Conservation (phyloP, 805 yeast species). For the Kodamaea leandrae region DNA sequence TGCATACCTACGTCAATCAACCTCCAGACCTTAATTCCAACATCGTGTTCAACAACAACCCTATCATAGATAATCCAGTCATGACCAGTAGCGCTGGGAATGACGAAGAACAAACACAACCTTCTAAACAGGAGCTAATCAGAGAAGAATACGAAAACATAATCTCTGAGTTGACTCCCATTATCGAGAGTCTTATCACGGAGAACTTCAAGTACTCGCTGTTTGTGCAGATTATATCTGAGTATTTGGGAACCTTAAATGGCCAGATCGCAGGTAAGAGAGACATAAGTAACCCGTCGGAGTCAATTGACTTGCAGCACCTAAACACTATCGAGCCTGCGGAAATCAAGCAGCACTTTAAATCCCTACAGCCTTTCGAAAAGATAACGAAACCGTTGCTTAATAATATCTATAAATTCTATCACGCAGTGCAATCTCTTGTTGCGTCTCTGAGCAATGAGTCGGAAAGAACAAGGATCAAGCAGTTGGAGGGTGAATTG, state of each 20-base stretch:
- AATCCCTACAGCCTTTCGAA: constrained; percentile 38
- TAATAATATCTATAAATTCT: constrained; percentile 32
- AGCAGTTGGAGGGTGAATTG: constrained; percentile 31
- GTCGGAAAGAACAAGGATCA: constrained; percentile 10
- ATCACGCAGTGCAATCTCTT: constrained; percentile 25
- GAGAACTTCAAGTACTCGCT: constrained; percentile 38
- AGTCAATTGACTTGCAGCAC: constrained; percentile 25
- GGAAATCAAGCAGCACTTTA: constrained; percentile 18
- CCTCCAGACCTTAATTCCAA: constrained; percentile 19
- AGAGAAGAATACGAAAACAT: constrained; percentile 31
- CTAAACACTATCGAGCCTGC: constrained; percentile 15
- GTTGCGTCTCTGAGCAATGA: constrained; percentile 9
- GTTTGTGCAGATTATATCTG: constrained; percentile 27
- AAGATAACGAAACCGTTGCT: constrained; percentile 33
- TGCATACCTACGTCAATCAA: constrained; percentile 8
- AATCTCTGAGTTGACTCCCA: constrained; percentile 31
- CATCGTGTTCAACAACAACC: constrained; percentile 30
- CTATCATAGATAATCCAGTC: constrained; percentile 26
- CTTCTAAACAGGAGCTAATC: background rate
- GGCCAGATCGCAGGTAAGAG: constrained; percentile 22
- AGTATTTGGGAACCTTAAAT: constrained; percentile 28
- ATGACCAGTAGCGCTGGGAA: constrained; percentile 5
- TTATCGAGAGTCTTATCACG: constrained; percentile 33
- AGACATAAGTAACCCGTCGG: constrained; percentile 28
- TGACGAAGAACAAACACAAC: background rate